Conservation (phyloP, 768 basidiomycete species). For the Tremella yokohamensis region DNA sequence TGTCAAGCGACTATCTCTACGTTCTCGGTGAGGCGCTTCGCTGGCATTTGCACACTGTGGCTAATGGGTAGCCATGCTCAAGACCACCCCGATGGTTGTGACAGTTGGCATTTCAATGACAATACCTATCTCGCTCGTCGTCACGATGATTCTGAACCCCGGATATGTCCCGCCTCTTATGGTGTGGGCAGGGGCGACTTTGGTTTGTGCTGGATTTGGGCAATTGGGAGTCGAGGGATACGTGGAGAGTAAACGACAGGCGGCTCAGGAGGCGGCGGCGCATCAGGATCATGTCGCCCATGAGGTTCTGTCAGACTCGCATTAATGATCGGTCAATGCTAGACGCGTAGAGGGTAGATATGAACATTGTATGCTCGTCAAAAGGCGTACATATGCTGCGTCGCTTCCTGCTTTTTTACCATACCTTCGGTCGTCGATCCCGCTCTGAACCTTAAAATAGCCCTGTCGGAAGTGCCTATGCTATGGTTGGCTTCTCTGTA, state of each 20-base stretch:
- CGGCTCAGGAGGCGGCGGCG: not conserved
- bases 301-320: no score
- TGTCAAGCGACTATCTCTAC: slow-evolving; percentile 69
- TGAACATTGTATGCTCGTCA: no score
- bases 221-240: slow-evolving; percentile 59
- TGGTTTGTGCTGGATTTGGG: slow-evolving; percentile 77
- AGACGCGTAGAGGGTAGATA: no score
- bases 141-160: slow-evolving; percentile 66
- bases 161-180: slow-evolving; percentile 54
- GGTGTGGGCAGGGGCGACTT: slow-evolving; percentile 67
- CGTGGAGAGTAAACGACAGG: slow-evolving; percentile 26
- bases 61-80: slow-evolving; percentile 76
- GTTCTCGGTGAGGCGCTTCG: slow-evolving; percentile 29
- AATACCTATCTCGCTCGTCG: slow-evolving; percentile 83
- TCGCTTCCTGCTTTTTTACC: no score
- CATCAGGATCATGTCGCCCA: no score
- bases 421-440: no score
- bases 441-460: no score
- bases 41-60: slow-evolving; percentile 9
- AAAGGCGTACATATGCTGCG: no score
- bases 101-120: slow-evolving; percentile 90
- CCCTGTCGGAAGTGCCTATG: no score
- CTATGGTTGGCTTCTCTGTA: no score
- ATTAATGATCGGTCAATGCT: no score
- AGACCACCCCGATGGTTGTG: slow-evolving; percentile 84